Base-by-base conservation (phyloP, 768 basidiomycete species). In the Tubosaeta brunneosetosa region DNA sequence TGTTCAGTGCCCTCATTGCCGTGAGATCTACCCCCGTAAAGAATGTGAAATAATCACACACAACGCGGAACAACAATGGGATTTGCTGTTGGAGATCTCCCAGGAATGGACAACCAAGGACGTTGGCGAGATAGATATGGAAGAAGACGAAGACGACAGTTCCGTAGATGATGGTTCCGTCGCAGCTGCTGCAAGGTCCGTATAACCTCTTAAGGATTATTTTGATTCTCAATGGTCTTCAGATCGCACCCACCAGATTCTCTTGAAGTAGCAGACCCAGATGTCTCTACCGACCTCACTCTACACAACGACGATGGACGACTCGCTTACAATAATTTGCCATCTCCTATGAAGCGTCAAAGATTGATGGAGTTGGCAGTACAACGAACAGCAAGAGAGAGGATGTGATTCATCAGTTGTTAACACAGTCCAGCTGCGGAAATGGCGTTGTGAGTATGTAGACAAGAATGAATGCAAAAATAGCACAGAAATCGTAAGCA, bases 261-360 rank as follows among this genome's bases (percentile, higher is more conserved):
- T 26, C 43, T 17, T 19, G 46, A 27, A 42, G 51, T 50, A 26
- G 29, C 4, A 34, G 46, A 51, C 25, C 40, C 43, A 41, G 53
- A 53, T 19, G 17, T 11, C 40, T 27, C 36, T 34, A 4, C 42
- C 11, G 14, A 7, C 16, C 36, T 48, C 47, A 14, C 51, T 22
- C 27, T 44, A 36, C 46, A 33, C 9, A 13, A 55, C 12, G 42
- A 59, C 43, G 44, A 25, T 3, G 19, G 33, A 31, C 13, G 37
- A 49, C 44, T 52, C 43, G 43, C 54, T 49, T 66, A 62, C 51
- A 42, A 50, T 41, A 60, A 17, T 37, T 46, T 66, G 40, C 34
- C 65, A 44, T 64, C 62, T n/a, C 56, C 62, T 42, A 49, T 49
- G 47, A 58, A 61, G 49, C 60, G 57, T 32, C 41, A 66, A 60